Base-by-base conservation (phyloP, 352 stramenopile genomes). In the Saprolegnia diclina region DNA sequence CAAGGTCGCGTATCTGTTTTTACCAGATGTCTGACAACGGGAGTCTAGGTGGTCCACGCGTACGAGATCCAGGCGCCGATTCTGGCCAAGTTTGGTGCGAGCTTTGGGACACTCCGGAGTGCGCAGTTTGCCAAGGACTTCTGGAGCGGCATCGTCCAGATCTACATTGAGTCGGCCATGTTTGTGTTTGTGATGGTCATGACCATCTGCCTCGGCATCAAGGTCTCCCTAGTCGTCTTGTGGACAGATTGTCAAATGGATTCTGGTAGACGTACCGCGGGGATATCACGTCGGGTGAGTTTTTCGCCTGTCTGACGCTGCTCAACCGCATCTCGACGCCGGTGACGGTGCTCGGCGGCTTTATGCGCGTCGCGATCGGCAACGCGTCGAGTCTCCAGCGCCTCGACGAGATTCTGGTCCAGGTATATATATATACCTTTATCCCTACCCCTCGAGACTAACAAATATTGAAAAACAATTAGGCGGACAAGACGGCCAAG, bases 61-160 rank as follows among this genome's bases (percentile, higher is more conserved):
- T 95, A 95, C 69, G 80, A 73, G 32, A 92, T 95, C 32, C 87
- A 94, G 64, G 80, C 89, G 22, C 82, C 84, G 35, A 77, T 95
- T n/a, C 78, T 92, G n/a, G n/a, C n/a, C 3, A 82, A 80, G 1
- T 79, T 77, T 48, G 88, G 86, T 55, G 38, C 24, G 3, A 91
- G 80, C 26, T 83, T 77, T 54, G 42, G 42, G 3, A 71, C 68
- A 26, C 64, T 95, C 67, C 80, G 83, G 40, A 91, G 92, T 67
- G 90, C 85, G 71, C 85, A 94, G 73, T 94, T 95, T 73, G 87
- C 79, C 21, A 95, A 94, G 69, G 85, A 94, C 65, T 93, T 95
- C 55, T 95, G 87, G 87, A 89, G 84, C 37, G 91, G 85, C 65
- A 81, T 95, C 56, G 87, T 95, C 66, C 87, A 95, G 74, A 95